Percentiles rank a stretch among this genome's conserved stretches.
Conservation (phyloP, 176 grass and related monocot species). For the Elaeis guineensis region DNA sequence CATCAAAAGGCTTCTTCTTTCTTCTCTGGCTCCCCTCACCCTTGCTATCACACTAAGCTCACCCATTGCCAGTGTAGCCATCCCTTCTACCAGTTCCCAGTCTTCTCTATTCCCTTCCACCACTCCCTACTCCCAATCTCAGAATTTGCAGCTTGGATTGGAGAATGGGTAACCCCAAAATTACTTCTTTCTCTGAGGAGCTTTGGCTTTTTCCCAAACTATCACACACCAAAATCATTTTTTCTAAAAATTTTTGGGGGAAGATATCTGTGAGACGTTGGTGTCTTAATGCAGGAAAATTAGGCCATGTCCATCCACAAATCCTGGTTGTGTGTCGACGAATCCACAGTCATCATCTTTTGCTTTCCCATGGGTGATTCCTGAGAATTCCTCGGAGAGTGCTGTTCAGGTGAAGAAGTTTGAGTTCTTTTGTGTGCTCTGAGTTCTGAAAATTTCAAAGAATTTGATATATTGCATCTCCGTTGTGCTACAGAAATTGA, state of each 20-base stretch:
- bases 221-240: background rate
- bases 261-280: background rate
- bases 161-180: conserved; percentile 44
- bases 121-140: conserved; percentile 68
- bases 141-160: conserved; percentile 63
- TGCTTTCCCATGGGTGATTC: conserved; percentile 69
- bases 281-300: conserved; percentile 44
- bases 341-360: conserved; percentile 76
- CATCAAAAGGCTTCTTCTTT: conserved; percentile 13
- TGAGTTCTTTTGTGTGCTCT: too few species aligned
- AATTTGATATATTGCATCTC: background rate
- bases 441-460: too few species aligned
- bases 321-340: conserved; percentile 74
- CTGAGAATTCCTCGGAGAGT: conserved; percentile 33
- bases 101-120: conserved; percentile 9
- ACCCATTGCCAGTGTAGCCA: conserved; percentile 24
- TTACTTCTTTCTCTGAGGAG: too few species aligned
- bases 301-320: conserved; percentile 76
- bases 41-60: conserved; percentile 22
- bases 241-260: too few species aligned
- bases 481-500: conserved; percentile 35
- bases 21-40: conserved; percentile 32
- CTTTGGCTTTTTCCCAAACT: background rate
- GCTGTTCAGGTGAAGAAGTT: conserved; percentile 22
- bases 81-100: conserved; percentile 18